These are phyloP conservation scores for Metarhizium brunneum DNA, from an alignment of 2,329 filamentous ascomycete species.

Conservation along the genomic window DNA sequence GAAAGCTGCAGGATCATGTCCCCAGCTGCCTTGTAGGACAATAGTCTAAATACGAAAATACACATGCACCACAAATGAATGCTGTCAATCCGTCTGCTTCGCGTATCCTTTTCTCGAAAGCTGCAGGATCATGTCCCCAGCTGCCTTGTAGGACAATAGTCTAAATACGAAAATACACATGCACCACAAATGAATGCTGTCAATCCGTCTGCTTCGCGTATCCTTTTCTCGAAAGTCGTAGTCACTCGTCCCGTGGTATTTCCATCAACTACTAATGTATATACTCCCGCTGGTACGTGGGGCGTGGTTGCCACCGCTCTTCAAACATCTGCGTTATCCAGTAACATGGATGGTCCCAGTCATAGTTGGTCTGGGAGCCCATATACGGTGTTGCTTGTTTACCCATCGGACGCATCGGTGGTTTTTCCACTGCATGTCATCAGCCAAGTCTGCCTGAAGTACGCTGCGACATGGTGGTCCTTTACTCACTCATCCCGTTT, in stretches of 20 bases:
- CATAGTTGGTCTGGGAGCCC: slow-evolving; percentile 15
- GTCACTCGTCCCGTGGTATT: neutral
- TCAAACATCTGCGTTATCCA: slow-evolving; percentile 39
- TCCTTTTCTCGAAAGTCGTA: neutral
- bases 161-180: neutral
- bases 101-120: neutral
- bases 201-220: neutral
- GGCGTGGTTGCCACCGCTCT: slow-evolving; percentile 26
- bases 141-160: neutral
- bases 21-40: neutral
- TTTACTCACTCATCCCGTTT: slow-evolving; percentile 14
- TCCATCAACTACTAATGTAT: neutral
- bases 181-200: neutral
- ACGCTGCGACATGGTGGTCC: neutral
- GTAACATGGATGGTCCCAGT: slow-evolving; percentile 32
- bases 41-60: neutral
- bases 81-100: neutral
- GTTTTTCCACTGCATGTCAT: neutral
- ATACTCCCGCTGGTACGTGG: slow-evolving; percentile 19
- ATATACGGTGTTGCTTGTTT: slow-evolving; percentile 9
- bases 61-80: neutral
- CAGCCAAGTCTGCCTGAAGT: neutral
- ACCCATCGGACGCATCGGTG: neutral
- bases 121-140: neutral
- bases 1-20: neutral